Evolutionary conservation across 139 green algal species (phyloP).

Genomic region (Chlorella sp.): DNA sequence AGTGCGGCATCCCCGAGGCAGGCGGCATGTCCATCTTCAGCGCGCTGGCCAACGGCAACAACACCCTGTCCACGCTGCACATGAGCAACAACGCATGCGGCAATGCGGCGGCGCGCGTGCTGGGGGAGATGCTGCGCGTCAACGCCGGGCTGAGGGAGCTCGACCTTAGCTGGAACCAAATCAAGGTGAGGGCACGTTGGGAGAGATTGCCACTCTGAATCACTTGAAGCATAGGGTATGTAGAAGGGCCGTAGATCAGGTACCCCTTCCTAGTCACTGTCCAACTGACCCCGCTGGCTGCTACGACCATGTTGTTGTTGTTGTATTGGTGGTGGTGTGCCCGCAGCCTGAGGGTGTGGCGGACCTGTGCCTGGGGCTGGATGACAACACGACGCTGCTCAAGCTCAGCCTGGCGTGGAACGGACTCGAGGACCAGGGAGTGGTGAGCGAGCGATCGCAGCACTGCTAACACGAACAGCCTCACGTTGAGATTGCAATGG

Average conservation of each 20-base stretch:
- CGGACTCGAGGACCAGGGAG: constrained; percentile 47
- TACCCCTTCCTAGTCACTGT: too few species aligned
- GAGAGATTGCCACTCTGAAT: not conserved
- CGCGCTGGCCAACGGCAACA: constrained; percentile 14
- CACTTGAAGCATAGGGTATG: too few species aligned
- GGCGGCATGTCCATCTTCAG: constrained; percentile 16
- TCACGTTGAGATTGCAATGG: too few species aligned
- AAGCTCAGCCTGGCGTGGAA: constrained; percentile 56
- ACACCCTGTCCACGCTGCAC: constrained; percentile 19
- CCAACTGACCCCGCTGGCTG: too few species aligned
- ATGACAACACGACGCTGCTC: constrained; percentile 38
- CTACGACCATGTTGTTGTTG: too few species aligned
- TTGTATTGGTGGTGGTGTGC: too few species aligned
- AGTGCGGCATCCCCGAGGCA: constrained; percentile 38
- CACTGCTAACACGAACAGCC: not conserved
- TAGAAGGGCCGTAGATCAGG: too few species aligned
- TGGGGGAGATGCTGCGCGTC: constrained; percentile 46
- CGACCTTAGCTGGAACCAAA: constrained; percentile 63
- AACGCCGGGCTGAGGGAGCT: constrained; percentile 45
- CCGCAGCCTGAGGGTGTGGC: constrained; percentile 32
- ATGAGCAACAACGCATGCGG: constrained; percentile 42
- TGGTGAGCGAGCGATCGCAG: not conserved
- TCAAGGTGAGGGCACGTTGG: constrained; percentile 34
- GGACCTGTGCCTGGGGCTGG: constrained; percentile 34
- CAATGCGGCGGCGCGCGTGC: constrained; percentile 36